These are phyloP conservation scores for Podospora appendiculata DNA, from an alignment of 495 filamentous ascomycete species.

Conservation along the genomic window DNA sequence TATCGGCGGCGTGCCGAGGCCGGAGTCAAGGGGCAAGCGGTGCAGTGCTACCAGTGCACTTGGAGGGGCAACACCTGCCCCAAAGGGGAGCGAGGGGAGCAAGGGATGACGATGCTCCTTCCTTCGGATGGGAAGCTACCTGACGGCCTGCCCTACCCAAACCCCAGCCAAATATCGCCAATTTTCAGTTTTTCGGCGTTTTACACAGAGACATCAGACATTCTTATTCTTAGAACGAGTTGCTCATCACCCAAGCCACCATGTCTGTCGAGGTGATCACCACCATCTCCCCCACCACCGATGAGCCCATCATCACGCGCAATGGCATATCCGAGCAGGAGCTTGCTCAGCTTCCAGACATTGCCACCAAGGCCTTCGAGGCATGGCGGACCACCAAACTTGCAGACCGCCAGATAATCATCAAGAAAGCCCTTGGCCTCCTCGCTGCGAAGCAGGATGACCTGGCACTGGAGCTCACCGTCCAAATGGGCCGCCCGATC, in stretches of 20 bases:
- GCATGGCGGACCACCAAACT: constrained; percentile 60
- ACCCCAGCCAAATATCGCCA: no score
- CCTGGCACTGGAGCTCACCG: constrained; percentile 73
- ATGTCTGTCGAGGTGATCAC: constrained; percentile 79
- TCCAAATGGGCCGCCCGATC: constrained; percentile 93
- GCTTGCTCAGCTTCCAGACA: constrained; percentile 54
- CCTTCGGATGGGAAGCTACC: no score
- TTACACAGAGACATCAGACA: no score
- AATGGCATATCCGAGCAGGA: constrained; percentile 60
- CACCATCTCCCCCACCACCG: constrained; percentile 84
- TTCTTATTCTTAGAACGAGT: no score
- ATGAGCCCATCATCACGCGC: constrained; percentile 66
- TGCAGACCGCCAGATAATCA: constrained; percentile 62
- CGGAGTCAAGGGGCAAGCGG: constrained; percentile 1
- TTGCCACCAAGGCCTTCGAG: constrained; percentile 63
- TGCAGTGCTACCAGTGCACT: no score
- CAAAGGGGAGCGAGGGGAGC: no score
- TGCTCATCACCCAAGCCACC: constrained; percentile 10
- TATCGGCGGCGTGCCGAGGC: constrained; percentile 5
- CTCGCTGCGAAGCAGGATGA: constrained; percentile 66
- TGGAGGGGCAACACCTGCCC: no score
- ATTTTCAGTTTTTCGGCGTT: no score
- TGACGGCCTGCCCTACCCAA: no score
- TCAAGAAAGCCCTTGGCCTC: constrained; percentile 64
- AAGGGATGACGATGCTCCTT: no score